Evolutionary conservation across 495 filamentous ascomycete species (phyloP).

Genomic region (Symbiotaphrina buchneri): DNA sequence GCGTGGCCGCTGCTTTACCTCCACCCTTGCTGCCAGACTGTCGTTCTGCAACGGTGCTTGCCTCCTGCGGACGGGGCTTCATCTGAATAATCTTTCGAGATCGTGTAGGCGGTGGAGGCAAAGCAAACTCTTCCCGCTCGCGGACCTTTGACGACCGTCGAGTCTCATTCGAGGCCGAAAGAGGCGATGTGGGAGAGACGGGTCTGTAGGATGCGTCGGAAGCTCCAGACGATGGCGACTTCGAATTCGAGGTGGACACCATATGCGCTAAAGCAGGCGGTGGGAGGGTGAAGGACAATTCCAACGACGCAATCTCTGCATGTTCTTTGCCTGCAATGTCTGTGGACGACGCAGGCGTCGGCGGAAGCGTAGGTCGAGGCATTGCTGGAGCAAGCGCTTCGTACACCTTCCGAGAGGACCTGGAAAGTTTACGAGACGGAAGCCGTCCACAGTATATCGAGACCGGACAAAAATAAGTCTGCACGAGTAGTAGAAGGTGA

Average conservation of each 20-base stretch:
- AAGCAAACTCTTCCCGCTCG: conserved; percentile 36
- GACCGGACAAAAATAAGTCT: no score
- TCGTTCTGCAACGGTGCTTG: conserved; percentile 8
- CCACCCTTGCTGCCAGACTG: conserved; percentile 13
- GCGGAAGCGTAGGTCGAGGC: conserved; percentile 49
- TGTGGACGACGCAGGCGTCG: conserved; percentile 67
- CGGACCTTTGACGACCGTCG: conserved; percentile 1
- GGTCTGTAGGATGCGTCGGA: conserved; percentile 27
- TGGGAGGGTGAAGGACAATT: conserved; percentile 53
- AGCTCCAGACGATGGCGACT: conserved; percentile 15
- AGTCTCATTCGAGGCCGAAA: neutral
- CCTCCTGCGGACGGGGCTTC: conserved; percentile 39
- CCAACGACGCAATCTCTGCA: conserved; percentile 23
- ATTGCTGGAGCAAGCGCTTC: no score
- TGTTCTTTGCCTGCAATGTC: conserved; percentile 64
- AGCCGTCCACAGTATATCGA: no score
- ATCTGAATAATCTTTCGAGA: conserved; percentile 96
- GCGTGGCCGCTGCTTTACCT: conserved; percentile 6
- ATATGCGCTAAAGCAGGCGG: conserved; percentile 44
- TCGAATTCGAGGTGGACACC: conserved; percentile 18
- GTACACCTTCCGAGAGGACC: no score
- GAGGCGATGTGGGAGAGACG: conserved; percentile 18
- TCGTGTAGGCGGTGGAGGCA: conserved; percentile 81
- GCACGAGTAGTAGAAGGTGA: no score
- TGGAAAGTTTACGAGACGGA: no score